Evolutionary conservation across 805 yeast species (phyloP), one percentile per base, ranked within the genome.

Genomic region (Pichia nanzhaoensis): DNA sequence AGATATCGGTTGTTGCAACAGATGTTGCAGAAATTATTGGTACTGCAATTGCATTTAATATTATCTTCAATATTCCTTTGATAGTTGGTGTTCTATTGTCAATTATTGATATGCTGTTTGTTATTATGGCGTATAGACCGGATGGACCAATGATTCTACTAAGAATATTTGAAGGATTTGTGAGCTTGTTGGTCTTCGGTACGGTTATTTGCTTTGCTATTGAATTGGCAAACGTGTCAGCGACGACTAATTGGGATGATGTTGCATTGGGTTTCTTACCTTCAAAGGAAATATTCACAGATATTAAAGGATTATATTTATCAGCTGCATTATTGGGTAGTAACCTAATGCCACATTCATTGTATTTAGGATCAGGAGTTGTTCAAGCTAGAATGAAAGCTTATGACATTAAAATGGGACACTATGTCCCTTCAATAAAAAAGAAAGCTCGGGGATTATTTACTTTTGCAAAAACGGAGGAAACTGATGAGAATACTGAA

Each of bases 1-100:
- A 91, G 58, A 66, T 83, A 17, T 95, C 98, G 18, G 91, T 91
- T 48, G 80, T 91, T 36, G 96, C 97, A 2, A 91, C 98, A 0
- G 99, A 91, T 66, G 74, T 93, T 52, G 97, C 99, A 1, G 98
- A 91, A 61, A 96, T 91, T 31, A 91, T 93, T 21, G 99, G 99
- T n/a, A 87, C 96, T 3, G 97, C 98, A 3, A 88, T 91, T 46
- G 83, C 98, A 0, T 71, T 91, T 46, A 88, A 93, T 55, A 87
- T 91, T 45, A 66, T 93, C 36, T 79, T 90, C 59, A 74, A 77
- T 2, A 68, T 93, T 7, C 98, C 98, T 0, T 67, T 93, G 17
- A 72, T 86, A 7, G 70, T 78, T 5, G 99, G 99, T 30, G 95
- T 91, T 14, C 65, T 88, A 3, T 63, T 91, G 42, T 91, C 98